Conservation (phyloP, 2,329 filamentous ascomycete genomes). For the Teratosphaeria nubilosa region DNA sequence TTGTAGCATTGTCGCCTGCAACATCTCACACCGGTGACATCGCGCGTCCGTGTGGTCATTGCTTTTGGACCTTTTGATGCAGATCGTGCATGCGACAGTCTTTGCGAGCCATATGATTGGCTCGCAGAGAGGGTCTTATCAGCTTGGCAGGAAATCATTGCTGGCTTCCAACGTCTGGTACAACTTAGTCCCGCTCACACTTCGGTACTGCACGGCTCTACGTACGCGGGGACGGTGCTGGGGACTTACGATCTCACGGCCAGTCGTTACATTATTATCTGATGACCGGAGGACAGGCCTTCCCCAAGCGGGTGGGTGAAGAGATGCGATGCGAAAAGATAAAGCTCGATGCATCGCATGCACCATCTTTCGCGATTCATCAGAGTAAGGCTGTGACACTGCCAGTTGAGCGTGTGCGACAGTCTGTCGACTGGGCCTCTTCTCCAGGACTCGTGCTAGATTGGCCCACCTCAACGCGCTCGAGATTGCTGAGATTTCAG, state of each 20-base stretch:
- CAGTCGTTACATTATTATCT: not conserved
- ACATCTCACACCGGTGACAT: not conserved
- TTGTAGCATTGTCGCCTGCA: not conserved
- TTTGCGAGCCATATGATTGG: not conserved
- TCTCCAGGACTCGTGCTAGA: not conserved
- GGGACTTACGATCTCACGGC: not conserved
- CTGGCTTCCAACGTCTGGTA: not conserved
- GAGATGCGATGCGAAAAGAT: not conserved
- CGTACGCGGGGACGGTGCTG: not conserved
- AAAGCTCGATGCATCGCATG: not conserved
- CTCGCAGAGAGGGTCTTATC: not conserved
- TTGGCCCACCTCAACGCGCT: not conserved
- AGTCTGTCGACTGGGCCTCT: not conserved
- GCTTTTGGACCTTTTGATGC: not conserved
- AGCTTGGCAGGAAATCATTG: not conserved
- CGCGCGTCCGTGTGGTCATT: not conserved
- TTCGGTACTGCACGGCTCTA: not conserved
- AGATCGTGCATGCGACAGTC: not conserved
- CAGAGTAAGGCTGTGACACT: too few relatives aligned
- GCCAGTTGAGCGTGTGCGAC: too few relatives aligned
- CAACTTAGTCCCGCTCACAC: not conserved
- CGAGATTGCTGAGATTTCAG: not conserved
- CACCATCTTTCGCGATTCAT: not conserved
- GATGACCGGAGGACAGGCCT: not conserved
- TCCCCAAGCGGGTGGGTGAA: not conserved